Base-by-base conservation (phyloP, 768 basidiomycete species). In the Panellus pusillus region DNA sequence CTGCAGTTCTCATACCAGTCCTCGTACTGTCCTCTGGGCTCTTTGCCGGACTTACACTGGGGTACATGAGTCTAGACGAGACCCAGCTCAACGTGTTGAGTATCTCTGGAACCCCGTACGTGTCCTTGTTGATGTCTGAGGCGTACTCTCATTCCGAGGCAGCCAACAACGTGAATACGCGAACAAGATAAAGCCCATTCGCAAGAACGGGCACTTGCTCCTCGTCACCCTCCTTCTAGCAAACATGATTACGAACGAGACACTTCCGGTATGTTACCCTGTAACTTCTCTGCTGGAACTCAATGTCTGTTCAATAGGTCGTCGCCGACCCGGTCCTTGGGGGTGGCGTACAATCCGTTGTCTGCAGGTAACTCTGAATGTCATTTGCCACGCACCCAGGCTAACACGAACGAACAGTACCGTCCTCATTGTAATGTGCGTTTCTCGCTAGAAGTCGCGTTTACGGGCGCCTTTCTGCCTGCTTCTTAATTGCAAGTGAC, bases 21-120 rank as follows among this genome's bases (percentile, higher is more conserved):
- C 85, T 93, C 63, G 93, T 94, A 47, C 66, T 92, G 44, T 65
- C 88, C 58, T 93, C 89, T 54, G 92, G 92, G 66, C 63, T 93
- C 54, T 93, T 94, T 81, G 92, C 92, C 78, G 90, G 93, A 70
- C 76, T 94, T 61, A 95, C 93, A 53, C 75, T 95, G 42, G 93
- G 93, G 31, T 94, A 92, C 69, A 93, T 95, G 89, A 89, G 87
- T 61, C 79, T 95, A 68, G 93, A 96, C 70, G 89, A 89, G 69
- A 94, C 93, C 37, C 92, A 94, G 76, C 80, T 96, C 39, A 86
- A 88, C 65, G 93, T 96, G 3, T 72, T 96, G 18, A 84, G 86
- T 58, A 86, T 92, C 55, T 88, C 88, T 50, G 93, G 93, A 14
- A 90, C 89, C 19, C 79, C 87, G 89, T 91, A 62, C 54, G 89